Percentiles rank a stretch among this genome's conserved stretches.
Conservation (phyloP, 768 basidiomycete genomes). For the Sistotremastrum suecicum region DNA sequence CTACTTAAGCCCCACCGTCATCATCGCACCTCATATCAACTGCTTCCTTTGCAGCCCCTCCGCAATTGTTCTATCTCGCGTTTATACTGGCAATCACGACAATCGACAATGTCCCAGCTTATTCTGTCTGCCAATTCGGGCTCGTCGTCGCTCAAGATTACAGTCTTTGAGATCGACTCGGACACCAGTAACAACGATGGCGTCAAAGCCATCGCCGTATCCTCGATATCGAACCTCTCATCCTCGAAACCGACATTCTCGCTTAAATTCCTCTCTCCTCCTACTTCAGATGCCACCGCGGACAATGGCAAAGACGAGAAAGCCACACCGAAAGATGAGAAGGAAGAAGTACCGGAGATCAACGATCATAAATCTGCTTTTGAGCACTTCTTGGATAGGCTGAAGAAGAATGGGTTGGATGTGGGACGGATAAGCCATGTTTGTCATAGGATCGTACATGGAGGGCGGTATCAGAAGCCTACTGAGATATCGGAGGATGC, state of each 20-base stretch:
- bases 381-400: slow-evolving; percentile 36
- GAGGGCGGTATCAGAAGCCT: slow-evolving; percentile 63
- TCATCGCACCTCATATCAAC: too few relatives aligned
- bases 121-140: slow-evolving; percentile 69
- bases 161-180: slow-evolving; percentile 34
- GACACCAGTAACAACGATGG: slow-evolving; percentile 16
- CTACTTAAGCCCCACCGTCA: too few relatives aligned
- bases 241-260: slow-evolving; percentile 38
- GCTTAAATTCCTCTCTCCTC: slow-evolving; percentile 16
- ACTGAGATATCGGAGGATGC: slow-evolving; percentile 54
- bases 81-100: too few relatives aligned
- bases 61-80: too few relatives aligned
- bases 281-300: slow-evolving; percentile 12
- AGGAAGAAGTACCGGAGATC: slow-evolving; percentile 22
- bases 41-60: too few relatives aligned
- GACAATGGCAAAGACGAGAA: slow-evolving; percentile 17
- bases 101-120: slow-evolving; percentile 10
- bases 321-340: too few relatives aligned
- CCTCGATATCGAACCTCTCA: slow-evolving; percentile 43
- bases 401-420: slow-evolving; percentile 15
- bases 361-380: slow-evolving; percentile 52
- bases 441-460: slow-evolving; percentile 81
- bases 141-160: slow-evolving; percentile 77
- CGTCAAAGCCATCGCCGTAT: slow-evolving; percentile 31
- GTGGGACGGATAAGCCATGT: slow-evolving; percentile 28